Evolutionary conservation across 768 basidiomycete genomes (phyloP).

Genomic region (Hypholoma fasciculare): DNA sequence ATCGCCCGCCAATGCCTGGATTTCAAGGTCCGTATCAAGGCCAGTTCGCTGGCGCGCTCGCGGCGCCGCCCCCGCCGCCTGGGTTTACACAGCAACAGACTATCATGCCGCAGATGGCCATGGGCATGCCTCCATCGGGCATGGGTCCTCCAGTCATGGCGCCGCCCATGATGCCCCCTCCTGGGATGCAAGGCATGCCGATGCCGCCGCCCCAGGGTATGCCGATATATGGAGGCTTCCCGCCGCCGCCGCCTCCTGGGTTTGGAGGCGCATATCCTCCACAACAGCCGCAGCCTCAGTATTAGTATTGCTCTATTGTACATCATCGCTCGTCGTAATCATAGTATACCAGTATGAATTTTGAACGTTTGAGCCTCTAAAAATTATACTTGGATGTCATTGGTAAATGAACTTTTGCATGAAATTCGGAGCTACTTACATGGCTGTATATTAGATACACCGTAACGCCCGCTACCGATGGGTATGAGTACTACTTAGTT

Average conservation of each 20-base stretch:
- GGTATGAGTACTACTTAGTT: too few species aligned
- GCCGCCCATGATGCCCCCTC: constrained; percentile 30
- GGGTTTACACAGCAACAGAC: constrained; percentile 78
- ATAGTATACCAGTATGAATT: constrained; percentile 2
- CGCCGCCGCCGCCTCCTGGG: constrained; percentile 39
- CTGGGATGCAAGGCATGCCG: constrained; percentile 25
- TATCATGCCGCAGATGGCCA: constrained; percentile 51
- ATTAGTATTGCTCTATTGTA: constrained; percentile 18
- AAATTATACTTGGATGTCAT: too few species aligned
- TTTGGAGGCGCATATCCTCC: constrained; percentile 52
- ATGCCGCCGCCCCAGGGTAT: constrained; percentile 26
- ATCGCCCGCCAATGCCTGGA: constrained; percentile 64
- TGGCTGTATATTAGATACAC: too few species aligned
- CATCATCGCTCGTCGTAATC: constrained; percentile 1
- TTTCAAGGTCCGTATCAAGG: constrained; percentile 82
- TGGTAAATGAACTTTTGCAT: too few species aligned
- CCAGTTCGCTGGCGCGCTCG: constrained; percentile 90
- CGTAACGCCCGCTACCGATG: too few species aligned
- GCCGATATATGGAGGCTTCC: constrained; percentile 23
- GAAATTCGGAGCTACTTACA: too few species aligned
- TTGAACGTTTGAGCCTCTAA: too few species aligned
- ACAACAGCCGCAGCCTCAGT: constrained; percentile 41
- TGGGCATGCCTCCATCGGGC: constrained; percentile 37
- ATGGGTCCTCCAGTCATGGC: constrained; percentile 34
- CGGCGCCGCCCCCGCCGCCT: constrained; percentile 78